Conservation (phyloP, 192 early-diverging fungal genomes). For the Rhizophagus prolifer region DNA sequence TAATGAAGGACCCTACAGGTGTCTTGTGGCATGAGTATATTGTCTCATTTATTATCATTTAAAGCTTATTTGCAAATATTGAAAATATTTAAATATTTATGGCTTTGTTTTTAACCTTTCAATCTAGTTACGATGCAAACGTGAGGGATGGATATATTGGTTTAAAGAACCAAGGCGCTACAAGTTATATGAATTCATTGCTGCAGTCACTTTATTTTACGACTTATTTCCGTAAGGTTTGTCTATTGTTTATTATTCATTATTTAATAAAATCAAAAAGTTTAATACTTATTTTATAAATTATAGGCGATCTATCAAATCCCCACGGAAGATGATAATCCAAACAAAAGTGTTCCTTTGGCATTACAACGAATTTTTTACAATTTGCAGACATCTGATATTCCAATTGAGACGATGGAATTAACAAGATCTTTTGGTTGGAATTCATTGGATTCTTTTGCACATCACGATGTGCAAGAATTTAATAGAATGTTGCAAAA, state of each 20-base stretch:
- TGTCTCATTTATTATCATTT: slow-evolving; percentile 21
- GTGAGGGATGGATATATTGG: slow-evolving; percentile 89
- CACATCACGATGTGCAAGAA: slow-evolving; percentile 99
- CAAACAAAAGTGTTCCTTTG: slow-evolving; percentile 80
- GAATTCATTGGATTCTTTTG: slow-evolving; percentile 92
- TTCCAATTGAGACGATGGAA: slow-evolving; percentile 88
- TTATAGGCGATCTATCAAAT: slow-evolving; percentile 82
- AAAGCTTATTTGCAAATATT: slow-evolving; percentile 14
- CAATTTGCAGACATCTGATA: slow-evolving; percentile 70
- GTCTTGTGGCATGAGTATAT: slow-evolving; percentile 92
- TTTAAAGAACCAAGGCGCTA: slow-evolving; percentile 96
- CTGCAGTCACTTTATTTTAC: slow-evolving; percentile 95
- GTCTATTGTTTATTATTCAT: not conserved
- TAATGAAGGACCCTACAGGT: slow-evolving; percentile 85
- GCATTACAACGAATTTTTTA: slow-evolving; percentile 96
- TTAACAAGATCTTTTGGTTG: slow-evolving; percentile 98
- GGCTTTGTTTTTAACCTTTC: slow-evolving; percentile 29
- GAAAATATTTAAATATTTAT: slow-evolving; percentile 22
- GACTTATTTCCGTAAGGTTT: slow-evolving; percentile 83
- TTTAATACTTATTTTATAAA: not conserved
- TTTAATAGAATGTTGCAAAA: slow-evolving; percentile 97
- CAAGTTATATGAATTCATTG: slow-evolving; percentile 99
- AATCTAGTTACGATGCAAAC: slow-evolving; percentile 83
- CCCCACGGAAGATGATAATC: slow-evolving; percentile 85
- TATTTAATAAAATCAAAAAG: not conserved